Evolutionary conservation across 257 asterid species (phyloP).

Genomic region (Cordia subcordata): DNA sequence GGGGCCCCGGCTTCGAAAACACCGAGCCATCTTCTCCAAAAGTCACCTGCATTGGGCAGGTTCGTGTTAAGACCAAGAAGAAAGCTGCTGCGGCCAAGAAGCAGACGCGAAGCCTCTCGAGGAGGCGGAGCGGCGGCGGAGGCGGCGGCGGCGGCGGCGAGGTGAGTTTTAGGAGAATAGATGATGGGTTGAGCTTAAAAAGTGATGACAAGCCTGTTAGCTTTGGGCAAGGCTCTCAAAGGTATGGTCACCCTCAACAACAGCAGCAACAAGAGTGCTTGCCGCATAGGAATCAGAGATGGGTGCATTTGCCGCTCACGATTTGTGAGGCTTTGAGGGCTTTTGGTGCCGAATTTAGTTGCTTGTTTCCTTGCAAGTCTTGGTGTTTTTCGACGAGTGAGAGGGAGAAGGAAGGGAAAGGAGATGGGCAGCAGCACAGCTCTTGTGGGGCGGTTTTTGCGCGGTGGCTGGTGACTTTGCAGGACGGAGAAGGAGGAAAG

Average conservation of each 20-base stretch:
- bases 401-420: slow-evolving; percentile 37
- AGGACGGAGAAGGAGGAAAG: slow-evolving; percentile 61
- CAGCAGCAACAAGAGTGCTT: slow-evolving; percentile 49
- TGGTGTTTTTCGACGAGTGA: slow-evolving; percentile 53
- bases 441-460: slow-evolving; percentile 73
- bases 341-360: slow-evolving; percentile 71
- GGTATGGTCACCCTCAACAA: slow-evolving; percentile 20
- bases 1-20: slow-evolving; percentile 68
- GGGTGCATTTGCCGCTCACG: slow-evolving; percentile 89
- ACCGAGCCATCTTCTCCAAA: slow-evolving; percentile 97
- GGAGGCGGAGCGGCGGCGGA: slow-evolving; percentile 36
- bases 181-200: slow-evolving; percentile 19
- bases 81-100: slow-evolving; percentile 27
- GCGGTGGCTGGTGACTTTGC: slow-evolving; percentile 72
- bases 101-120: slow-evolving; percentile 61
- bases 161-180: slow-evolving; percentile 53
- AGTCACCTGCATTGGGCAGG: slow-evolving; percentile 96
- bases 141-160: slow-evolving; percentile 18
- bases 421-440: slow-evolving; percentile 26
- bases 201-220: slow-evolving; percentile 19
- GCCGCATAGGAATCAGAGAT: slow-evolving; percentile 68
- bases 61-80: slow-evolving; percentile 83
- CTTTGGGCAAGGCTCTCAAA: slow-evolving; percentile 10
- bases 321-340: slow-evolving; percentile 79
- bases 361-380: slow-evolving; percentile 70